Evolutionary conservation across 805 yeast genomes (phyloP).

Genomic region (Brettanomyces sp.): DNA sequence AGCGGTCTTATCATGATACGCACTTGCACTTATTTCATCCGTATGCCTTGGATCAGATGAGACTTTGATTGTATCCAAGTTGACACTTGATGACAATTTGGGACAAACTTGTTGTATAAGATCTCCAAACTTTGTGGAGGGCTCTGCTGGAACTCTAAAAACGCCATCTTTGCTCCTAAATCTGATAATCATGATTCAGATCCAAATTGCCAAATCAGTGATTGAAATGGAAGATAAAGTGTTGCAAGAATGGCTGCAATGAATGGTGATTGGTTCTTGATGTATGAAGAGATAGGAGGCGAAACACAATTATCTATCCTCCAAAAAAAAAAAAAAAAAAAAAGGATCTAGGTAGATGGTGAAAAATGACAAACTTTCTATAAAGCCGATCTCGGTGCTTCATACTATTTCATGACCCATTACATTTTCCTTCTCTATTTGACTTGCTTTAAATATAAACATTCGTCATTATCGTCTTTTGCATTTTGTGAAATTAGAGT

Average conservation of each 20-base stretch:
- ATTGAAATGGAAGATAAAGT: no score
- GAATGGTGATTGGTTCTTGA: no score
- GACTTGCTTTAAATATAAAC: no score
- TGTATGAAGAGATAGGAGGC: no score
- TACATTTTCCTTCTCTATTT: no score
- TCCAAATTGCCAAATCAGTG: no score
- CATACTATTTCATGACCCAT: no score
- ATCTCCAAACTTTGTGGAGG: conserved; percentile 10
- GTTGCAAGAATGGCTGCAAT: no score
- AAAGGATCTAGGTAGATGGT: background rate
- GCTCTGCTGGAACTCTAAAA: conserved; percentile 46
- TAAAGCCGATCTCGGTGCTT: no score
- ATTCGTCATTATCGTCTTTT: no score
- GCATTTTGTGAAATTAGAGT: no score
- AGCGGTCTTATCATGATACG: conserved; percentile 22
- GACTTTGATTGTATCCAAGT: conserved; percentile 16
- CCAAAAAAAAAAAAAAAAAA: background rate
- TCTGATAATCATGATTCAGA: conserved; percentile 43
- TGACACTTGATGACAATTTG: conserved; percentile 24
- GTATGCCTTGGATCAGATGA: conserved; percentile 15
- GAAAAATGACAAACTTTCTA: background rate
- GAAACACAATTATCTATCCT: no score
- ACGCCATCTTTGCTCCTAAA: conserved; percentile 82
- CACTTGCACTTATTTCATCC: conserved; percentile 22
- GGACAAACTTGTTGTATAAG: conserved; percentile 19